Evolutionary conservation across 495 filamentous ascomycete species (phyloP).

Genomic region (Massariosphaeria phaeospora): DNA sequence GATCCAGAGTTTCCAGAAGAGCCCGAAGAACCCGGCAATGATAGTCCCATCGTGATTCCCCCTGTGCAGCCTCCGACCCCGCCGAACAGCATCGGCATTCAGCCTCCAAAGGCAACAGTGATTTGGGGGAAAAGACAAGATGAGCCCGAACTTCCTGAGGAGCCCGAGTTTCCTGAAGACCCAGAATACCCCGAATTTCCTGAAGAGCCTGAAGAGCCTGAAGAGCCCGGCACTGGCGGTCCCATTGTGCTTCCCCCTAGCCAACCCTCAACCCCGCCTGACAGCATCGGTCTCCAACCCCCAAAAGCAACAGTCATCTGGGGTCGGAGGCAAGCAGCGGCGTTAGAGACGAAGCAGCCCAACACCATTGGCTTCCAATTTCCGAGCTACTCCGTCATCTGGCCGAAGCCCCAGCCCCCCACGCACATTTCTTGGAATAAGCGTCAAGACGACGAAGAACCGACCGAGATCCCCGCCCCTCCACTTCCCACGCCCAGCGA

Average conservation of each 20-base stretch:
- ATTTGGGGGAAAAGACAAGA: conserved; percentile 12
- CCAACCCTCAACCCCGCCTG: neutral
- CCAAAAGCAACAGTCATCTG: conserved; percentile 16
- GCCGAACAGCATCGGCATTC: neutral
- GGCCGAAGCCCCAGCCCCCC: conserved; percentile 4
- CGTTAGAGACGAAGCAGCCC: neutral
- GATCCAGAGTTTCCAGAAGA: neutral
- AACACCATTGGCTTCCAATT: conserved; percentile 10
- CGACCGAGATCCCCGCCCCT: neutral
- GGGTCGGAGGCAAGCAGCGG: conserved; percentile 6
- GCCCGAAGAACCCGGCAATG: neutral
- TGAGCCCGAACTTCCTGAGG: conserved; percentile 13
- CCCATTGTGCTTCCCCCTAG: neutral
- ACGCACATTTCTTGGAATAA: conserved; percentile 4
- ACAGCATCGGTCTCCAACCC: neutral
- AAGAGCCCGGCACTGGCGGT: neutral
- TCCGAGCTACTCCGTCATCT: conserved; percentile 10
- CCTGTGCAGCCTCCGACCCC: conserved; percentile 2
- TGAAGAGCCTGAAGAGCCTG: conserved; percentile 1
- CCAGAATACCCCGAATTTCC: neutral
- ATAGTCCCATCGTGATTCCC: neutral
- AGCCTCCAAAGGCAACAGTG: neutral
- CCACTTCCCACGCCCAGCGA: conserved; percentile 3
- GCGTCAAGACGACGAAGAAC: conserved; percentile 3
- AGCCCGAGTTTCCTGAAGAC: neutral